Evolutionary conservation across 2,329 filamentous ascomycete species (phyloP), one percentile per base, ranked within the genome.

Genomic region (Beauveria asiatica): DNA sequence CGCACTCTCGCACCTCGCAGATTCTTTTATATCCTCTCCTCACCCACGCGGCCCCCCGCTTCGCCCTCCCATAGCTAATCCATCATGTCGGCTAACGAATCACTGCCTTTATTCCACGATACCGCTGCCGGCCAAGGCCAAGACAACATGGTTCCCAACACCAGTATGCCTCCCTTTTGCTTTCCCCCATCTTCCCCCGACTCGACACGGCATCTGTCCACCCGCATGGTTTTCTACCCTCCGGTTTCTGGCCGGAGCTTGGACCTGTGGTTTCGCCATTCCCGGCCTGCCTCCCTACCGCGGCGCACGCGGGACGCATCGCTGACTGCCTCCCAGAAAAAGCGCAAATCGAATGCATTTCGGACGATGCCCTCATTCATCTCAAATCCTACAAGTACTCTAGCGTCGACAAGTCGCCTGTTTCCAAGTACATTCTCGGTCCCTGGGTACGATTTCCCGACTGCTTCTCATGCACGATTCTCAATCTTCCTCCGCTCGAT

Each of bases 341-440:
- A 74, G 85, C 85, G 57, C 82, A 78, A 61, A 83, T 86, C 67
- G 86, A 88, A 74, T 88, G 88, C 74, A 79, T 97, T 67, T 95
- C 92, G 30, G 91, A 96, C 69, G 92, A 97, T 69, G 91, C 91
- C 59, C 83, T 99, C 67, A 81, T 89, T 62, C 92, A 97, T 73
- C 86, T 99, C 68, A 94, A 92, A 76, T 87, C 88, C 62, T 99
- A 99, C 85, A 95, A 97, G 73, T 99, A 99, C 76, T 96, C 92
- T 67, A 90, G 89, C 69, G 92, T 99, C 74, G 94, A 99, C 80
- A 93, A 96, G 76, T 97, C 92, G 55, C 88, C 89, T 64, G 85
- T 97, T 62, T 97, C 94, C 61, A 84, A 92, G 74, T 96, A 97
- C 75, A 90, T 99, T 71, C 83, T 99, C 55, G 89, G 88, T 67